These are phyloP conservation scores for Tolypocladium guangdongense DNA, from an alignment of 2,329 filamentous ascomycete species.

Conservation along the genomic window DNA sequence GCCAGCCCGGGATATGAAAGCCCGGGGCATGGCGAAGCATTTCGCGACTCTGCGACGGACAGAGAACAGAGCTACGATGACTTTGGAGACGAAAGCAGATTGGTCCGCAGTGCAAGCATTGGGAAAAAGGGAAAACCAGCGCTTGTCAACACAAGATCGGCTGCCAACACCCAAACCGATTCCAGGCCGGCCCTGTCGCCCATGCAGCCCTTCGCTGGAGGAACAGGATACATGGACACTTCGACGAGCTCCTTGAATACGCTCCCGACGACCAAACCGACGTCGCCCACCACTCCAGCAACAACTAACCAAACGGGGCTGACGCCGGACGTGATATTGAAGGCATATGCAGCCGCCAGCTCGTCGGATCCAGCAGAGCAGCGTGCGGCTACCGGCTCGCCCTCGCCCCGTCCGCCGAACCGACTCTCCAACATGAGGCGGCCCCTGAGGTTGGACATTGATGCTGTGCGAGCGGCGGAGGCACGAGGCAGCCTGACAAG, in stretches of 20 bases:
- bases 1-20: conserved; percentile 25
- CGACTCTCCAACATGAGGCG: conserved; percentile 44
- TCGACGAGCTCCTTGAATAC: conserved; percentile 36
- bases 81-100: conserved; percentile 41
- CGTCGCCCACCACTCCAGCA: conserved; percentile 6
- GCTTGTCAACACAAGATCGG: conserved; percentile 32
- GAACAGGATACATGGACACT: conserved; percentile 34
- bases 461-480: conserved; percentile 71
- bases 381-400: conserved; percentile 15
- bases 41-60: conserved; percentile 36
- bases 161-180: conserved; percentile 2
- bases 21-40: conserved; percentile 28
- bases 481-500: conserved; percentile 84
- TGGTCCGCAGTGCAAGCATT: conserved; percentile 51
- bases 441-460: conserved; percentile 70
- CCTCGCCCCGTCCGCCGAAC: conserved; percentile 22
- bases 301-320: conserved; percentile 11
- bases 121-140: conserved; percentile 49
- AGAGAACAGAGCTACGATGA: conserved; percentile 31
- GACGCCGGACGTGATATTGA: conserved; percentile 36
- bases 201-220: conserved; percentile 29
- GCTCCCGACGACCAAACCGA: conserved; percentile 17
- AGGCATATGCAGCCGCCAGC: conserved; percentile 38
- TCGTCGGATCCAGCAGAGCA: conserved; percentile 28
- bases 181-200: conserved; percentile 24